phyloP scores from a whole-genome alignment of 1,284 basidiomycete species.

The Trametes sp. region DNA sequence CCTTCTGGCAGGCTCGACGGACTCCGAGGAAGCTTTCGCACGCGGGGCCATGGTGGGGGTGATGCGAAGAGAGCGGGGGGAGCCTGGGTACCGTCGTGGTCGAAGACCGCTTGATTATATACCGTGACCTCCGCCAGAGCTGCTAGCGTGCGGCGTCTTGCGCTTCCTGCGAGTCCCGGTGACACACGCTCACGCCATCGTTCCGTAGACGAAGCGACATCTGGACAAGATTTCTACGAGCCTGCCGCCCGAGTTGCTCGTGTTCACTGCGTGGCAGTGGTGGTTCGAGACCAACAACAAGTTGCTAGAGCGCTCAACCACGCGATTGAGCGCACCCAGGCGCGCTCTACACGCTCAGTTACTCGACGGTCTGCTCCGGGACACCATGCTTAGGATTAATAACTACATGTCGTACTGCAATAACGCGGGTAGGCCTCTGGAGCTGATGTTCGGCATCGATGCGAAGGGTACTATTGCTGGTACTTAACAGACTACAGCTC shows the following conservation, averaged over 20 bases:
- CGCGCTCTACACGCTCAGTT: too few species aligned
- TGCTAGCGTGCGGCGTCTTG: constrained; percentile 28
- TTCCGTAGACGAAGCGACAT: background rate
- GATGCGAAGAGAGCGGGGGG: constrained; percentile 19
- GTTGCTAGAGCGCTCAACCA: background rate
- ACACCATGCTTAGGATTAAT: background rate
- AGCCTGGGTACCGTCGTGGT: constrained; percentile 28
- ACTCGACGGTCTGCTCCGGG: too few species aligned
- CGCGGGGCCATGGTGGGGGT: constrained; percentile 33
- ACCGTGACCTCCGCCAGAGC: constrained; percentile 19
- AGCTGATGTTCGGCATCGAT: background rate
- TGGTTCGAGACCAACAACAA: background rate
- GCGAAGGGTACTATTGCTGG: background rate
- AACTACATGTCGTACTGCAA: constrained; percentile 1
- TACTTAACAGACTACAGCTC: constrained; percentile 1
- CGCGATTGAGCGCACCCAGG: background rate
- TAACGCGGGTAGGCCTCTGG: background rate
- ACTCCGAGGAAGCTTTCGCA: constrained; percentile 30
- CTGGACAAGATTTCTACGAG: background rate
- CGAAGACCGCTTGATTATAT: constrained; percentile 24
- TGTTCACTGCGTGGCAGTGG: background rate
- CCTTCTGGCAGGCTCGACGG: constrained; percentile 36
- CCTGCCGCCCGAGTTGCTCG: background rate
- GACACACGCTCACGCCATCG: constrained; percentile 26
- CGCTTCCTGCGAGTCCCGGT: constrained; percentile 4